Conservation (phyloP, 202 grass and related monocot genomes). For the Carex sylvatica region DNA sequence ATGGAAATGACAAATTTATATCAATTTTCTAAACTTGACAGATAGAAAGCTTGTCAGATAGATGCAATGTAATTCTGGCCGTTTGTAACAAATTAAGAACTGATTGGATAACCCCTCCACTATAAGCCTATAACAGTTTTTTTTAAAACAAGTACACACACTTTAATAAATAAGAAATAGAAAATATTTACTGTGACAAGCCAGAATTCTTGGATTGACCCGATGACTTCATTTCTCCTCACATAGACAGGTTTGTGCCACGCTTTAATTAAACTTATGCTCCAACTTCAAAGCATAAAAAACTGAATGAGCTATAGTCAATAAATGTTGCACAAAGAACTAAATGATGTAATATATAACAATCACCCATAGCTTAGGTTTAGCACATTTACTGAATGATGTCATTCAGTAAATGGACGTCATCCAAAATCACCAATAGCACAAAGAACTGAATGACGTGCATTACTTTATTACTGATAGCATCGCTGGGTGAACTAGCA, state of each 20-base stretch:
- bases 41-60: neutral
- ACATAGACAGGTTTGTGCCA: neutral
- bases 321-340: no score
- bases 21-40: neutral
- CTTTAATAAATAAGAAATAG: neutral
- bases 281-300: neutral
- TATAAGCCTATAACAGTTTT: neutral
- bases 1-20: neutral
- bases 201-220: neutral
- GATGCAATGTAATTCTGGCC: neutral
- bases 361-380: no score
- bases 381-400: no score
- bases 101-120: neutral
- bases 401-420: no score
- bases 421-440: no score
- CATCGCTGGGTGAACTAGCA: no score
- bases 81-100: neutral
- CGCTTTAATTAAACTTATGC: neutral
- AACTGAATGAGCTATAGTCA: no score
- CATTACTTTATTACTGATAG: no score
- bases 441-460: no score
- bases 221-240: neutral
- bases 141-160: neutral
- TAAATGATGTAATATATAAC: no score
- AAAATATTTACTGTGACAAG: neutral